Percentiles rank a stretch among this genome's conserved stretches.
Evolutionary conservation across 192 early-diverging fungal species (phyloP).

Genomic region (Martensiomyces pterosporus): DNA sequence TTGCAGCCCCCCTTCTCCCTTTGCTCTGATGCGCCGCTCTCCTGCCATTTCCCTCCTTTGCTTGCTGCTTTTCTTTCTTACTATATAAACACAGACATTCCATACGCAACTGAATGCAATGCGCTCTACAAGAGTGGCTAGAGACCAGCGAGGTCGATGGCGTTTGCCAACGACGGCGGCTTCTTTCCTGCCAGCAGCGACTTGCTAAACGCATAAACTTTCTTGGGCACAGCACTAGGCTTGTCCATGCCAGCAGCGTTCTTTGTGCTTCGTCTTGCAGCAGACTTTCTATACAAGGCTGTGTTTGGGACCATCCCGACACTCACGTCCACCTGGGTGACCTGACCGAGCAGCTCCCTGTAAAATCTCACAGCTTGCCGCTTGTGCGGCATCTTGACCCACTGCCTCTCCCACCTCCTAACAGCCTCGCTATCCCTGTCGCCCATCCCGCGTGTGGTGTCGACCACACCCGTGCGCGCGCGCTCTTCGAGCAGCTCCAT

Average conservation of each 20-base stretch:
- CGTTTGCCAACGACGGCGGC: slow-evolving; percentile 8
- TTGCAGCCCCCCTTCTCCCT: no score
- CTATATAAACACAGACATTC: no score
- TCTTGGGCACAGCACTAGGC: slow-evolving; percentile 16
- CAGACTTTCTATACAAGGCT: slow-evolving; percentile 6
- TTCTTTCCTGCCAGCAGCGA: slow-evolving; percentile 24
- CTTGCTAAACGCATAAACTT: slow-evolving; percentile 12
- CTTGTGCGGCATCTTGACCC: slow-evolving; percentile 30
- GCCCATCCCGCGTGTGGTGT: not conserved
- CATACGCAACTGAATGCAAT: no score
- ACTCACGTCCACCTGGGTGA: slow-evolving; percentile 18
- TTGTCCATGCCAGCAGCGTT: slow-evolving; percentile 8
- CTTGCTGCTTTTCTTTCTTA: not conserved
- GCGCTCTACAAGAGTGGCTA: no score
- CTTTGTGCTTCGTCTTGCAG: slow-evolving; percentile 8
- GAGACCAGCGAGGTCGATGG: slow-evolving; percentile 19
- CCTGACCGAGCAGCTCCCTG: slow-evolving; percentile 16
- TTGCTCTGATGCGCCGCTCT: no score
- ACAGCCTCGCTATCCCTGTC: slow-evolving; percentile 1
- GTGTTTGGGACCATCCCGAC: slow-evolving; percentile 12
- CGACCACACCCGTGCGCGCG: slow-evolving; percentile 16
- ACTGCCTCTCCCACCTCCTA: slow-evolving; percentile 18
- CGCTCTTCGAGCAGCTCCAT: slow-evolving; percentile 33
- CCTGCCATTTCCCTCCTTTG: slow-evolving; percentile 3
- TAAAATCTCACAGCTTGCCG: slow-evolving; percentile 30